Conservation (phyloP, 306 rosid species). For the Glycine latifolia region DNA sequence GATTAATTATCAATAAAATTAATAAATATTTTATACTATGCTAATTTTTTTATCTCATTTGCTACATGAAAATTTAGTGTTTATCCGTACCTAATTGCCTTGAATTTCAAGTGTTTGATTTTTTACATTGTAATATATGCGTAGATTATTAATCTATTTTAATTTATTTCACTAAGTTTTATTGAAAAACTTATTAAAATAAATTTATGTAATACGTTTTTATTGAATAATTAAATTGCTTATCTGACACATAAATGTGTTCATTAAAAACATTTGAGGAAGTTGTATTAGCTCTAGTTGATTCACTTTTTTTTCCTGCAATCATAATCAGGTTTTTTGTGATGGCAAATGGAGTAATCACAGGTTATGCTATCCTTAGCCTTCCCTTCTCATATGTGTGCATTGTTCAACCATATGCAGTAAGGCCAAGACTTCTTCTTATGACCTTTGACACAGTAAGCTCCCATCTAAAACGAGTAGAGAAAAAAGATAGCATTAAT, state of each 20-base stretch:
- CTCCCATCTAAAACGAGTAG: background rate
- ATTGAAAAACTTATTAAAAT: background rate
- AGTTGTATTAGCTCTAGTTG: background rate
- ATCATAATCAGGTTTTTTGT: slow-evolving; percentile 52
- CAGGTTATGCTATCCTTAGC: slow-evolving; percentile 49
- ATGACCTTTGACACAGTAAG: slow-evolving; percentile 47
- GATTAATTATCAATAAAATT: too few relatives aligned
- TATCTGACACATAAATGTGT: too few relatives aligned
- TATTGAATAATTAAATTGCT: too few relatives aligned
- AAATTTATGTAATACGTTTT: too few relatives aligned
- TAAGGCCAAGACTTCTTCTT: slow-evolving; percentile 58
- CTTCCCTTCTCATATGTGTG: slow-evolving; percentile 60
- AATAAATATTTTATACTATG: too few relatives aligned
- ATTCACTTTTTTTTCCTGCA: background rate
- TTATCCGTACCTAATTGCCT: too few relatives aligned
- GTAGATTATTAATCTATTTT: background rate
- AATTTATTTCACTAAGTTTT: background rate
- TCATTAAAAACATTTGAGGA: background rate
- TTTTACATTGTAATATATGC: too few relatives aligned
- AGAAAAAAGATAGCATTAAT: too few relatives aligned
- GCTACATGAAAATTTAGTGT: too few relatives aligned
- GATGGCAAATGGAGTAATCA: slow-evolving; percentile 49
- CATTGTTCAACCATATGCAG: slow-evolving; percentile 57
- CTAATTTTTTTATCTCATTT: too few relatives aligned
- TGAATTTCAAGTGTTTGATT: too few relatives aligned